Evolutionary conservation across 805 yeast genomes (phyloP), one percentile per base, ranked within the genome.

Genomic region (Saccharomyces paradoxus): DNA sequence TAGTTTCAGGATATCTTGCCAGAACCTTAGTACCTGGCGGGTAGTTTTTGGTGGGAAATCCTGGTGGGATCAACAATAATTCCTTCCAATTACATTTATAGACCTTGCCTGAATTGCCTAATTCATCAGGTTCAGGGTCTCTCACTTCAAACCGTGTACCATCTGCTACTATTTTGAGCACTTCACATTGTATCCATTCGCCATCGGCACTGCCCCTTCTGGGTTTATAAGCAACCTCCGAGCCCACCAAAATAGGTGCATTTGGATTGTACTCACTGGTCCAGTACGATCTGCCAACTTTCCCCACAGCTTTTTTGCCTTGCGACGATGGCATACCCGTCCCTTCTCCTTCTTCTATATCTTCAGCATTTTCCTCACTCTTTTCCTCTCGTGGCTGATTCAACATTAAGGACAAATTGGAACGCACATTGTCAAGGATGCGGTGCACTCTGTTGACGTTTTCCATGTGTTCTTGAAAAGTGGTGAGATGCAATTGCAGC

Each of bases 181-280:
- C 96, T 64, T 87, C 89, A 73, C 99, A 94, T 68, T 89, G 96
- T 61, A 94, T 89, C 99, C 99, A 94, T 66, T 92, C 98, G 13
- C 81, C 91, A n/a, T 81, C 77, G 12, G 27, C 54, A 49, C 84
- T 86, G 44, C 86, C 77, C 62, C 81, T 83, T 56, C 78, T 78
- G 26, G 90, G 79, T 66, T 85, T 84, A 73, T 85, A 92, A 1
- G 97, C 98, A 0, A 94, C 97, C 61, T 88, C 95, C 0, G 94
- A 80, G 0, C 92, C 91, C 0, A 86, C 72, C 1, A 66, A 60
- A 4, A 84, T 74, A 0, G 84, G 81, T 41, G 79, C 86, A 28
- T 77, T 74, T 0, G 85, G 81, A 62, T 84, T 84, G 67, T 68
- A 84, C 29, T 79, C 79, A 49, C 87, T 81, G 1, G 70, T 59